Evolutionary conservation across 768 basidiomycete species (phyloP), one percentile per base, ranked within the genome.

Genomic region (Auriculariales sp.): DNA sequence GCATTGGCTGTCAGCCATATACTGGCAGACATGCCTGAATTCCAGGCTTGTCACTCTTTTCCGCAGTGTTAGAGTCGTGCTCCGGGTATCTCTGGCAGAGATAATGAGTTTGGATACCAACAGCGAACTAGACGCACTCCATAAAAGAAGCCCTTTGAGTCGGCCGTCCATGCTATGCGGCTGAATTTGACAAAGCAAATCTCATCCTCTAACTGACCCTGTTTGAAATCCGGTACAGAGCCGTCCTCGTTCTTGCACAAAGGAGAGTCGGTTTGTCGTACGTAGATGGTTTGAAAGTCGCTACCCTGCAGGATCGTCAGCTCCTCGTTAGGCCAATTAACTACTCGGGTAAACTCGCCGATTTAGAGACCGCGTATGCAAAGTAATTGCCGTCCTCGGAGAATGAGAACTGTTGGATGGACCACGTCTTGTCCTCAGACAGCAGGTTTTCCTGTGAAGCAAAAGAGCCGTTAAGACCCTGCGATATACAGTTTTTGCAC

Each of bases 71-170:
- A 36, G 63, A 69, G 54, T 58, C 64, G 48, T 65, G 72, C 19
- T 64, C 71, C 2, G 82, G 81, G 58, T 74, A 85, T 14, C 84
- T 74, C 68, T 75, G 15, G 32, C 6, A 39, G 28, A 15, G 47
- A 31, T n/a, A n/a, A n/a, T n/a, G n/a, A n/a, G n/a, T n/a, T n/a
- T 36, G 14, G 22, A 50, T 47, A n/a, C n/a, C n/a, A n/a, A 27
- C 28, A 34, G 25, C 42, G 45, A 25, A 33, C 31, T 28, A 15
- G 22, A 39, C 34, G 7, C 4, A 58, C 62, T 19, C 46, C 71
- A 61, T 91, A 91, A 65, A 90, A 86, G 64, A 90, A 87, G 1
- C 88, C 87, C 53, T 78, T 79, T 49, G 77, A 81, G 62, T 89
- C 84, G 49, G 77, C 75, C 3, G 79, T 79, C 88, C 87, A 90